Conservation (phyloP, 208 protist species). For the Blechomonas ayalai region DNA sequence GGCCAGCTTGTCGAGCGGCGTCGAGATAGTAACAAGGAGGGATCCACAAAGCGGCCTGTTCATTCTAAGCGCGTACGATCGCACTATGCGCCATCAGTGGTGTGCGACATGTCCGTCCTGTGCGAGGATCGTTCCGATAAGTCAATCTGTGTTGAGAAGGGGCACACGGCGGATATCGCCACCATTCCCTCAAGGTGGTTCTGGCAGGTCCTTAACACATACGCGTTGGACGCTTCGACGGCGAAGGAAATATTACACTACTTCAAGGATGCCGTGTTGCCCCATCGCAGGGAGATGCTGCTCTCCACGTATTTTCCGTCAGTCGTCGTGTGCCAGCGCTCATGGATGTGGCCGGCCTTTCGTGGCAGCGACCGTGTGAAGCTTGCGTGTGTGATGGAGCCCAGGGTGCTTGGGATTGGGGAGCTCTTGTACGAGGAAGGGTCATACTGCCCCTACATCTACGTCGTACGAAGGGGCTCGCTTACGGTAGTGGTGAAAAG, state of each 20-base stretch:
- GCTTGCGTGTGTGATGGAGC: constrained; percentile 59
- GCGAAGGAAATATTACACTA: constrained; percentile 28
- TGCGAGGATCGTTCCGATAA: constrained; percentile 65
- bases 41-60: constrained; percentile 18
- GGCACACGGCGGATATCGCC: constrained; percentile 61
- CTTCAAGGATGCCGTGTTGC: constrained; percentile 43
- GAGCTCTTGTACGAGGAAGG: constrained; percentile 74
- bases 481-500: constrained; percentile 58
- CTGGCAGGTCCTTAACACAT: constrained; percentile 63
- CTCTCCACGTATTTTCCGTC: constrained; percentile 58
- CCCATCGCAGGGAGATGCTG: constrained; percentile 56
- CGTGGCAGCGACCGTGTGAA: constrained; percentile 66
- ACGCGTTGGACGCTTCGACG: constrained; percentile 22
- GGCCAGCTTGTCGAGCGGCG: constrained; percentile 56
- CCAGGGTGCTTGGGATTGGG: constrained; percentile 59
- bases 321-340: constrained; percentile 63
- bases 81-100: constrained; percentile 38
- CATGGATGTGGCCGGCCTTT: constrained; percentile 80
- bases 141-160: too few species aligned
- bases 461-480: constrained; percentile 71
- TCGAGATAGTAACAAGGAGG: constrained; percentile 1
- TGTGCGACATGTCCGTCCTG: constrained; percentile 66
- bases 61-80: constrained; percentile 19
- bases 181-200: constrained; percentile 76
- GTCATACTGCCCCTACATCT: constrained; percentile 56